Evolutionary conservation across 768 basidiomycete genomes (phyloP), one percentile per base, ranked within the genome.

Genomic region (Dendrothele bispora): DNA sequence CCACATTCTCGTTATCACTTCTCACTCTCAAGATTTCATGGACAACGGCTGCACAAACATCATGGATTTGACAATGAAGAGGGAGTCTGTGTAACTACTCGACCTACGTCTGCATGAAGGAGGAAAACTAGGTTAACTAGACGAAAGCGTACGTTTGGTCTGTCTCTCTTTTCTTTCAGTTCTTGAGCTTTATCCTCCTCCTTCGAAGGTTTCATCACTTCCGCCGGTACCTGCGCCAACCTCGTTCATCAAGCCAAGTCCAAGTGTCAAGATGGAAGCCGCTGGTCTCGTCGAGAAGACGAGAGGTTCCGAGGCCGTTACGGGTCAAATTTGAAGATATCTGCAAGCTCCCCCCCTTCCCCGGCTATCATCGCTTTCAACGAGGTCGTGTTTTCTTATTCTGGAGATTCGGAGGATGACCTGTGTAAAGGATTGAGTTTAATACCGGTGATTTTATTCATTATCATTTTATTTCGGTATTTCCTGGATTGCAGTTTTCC

Each of bases 261-360:
- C 42, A 99, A 99, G 68, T 70, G 95, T 98, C 78, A 99, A 99
- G 82, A 99, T 99, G 95, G 97, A 99, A 77, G 95, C 95, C 22
- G 95, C 95, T 12, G 95, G 95, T 53, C 78, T 99, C 35, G 79
- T 99, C 62, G 92, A 99, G 69, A 93, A 92, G 72, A 73, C 97
- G n/a, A 49, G 92, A 95, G 62, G 65, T 66, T 3, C 76, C 79
- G 28, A 83, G 80, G 57, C 81, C 82, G 14, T 75, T 99, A 27
- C 76, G 83, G 62, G 98, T 98, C 82, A 86, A 95, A 79, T 99
- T 98, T 60, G 95, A 98, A 67, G 93, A 95, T 58, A 83, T 98
- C 53, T 76, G 79, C 58, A 94, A 86, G 68, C 82, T 99, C 7
- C 95, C n/a, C n/a, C n/a, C n/a, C n/a, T n/a, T n/a, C 95, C 1